Evolutionary conservation across 257 asterid species (phyloP), one percentile per base, ranked within the genome.

Genomic region (Jacaranda copaia): DNA sequence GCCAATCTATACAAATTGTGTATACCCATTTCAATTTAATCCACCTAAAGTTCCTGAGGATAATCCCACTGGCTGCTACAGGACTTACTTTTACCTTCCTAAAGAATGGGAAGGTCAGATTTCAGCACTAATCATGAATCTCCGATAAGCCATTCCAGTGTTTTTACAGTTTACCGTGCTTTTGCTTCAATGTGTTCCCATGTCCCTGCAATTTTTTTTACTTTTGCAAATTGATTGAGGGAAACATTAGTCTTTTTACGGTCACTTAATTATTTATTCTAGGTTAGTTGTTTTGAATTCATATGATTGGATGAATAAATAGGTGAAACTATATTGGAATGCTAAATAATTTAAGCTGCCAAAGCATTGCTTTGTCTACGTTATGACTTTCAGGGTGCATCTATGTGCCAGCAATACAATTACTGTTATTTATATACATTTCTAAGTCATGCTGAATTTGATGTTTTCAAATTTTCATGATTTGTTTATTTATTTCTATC

Each of bases 41-140:
- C 94, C 94, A 55, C 94, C 94, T 43, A 82, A 80, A 77, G 92
- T 89, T 77, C 90, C 94, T 8, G 92, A 87, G 36, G 88, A 84
- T 59, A 89, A 89, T 80, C 94, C 94, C 20, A 84, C 92, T 76
- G 94, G 94, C 76, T 86, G 91, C 85, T 89, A 89, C 85, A 83
- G 94, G 73, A 87, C 86, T 66, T 16, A 68, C 64, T 89, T 89
- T 79, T 35, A 59, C 73, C 83, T 89, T 76, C 92, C 94, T 10
- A 85, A 84, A 75, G 90, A 89, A 65, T 89, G 94, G 94, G 87
- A 84, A 82, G 92, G 94, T 89, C 61, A 39, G 85, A 71, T 70
- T 8, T 42, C 46, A 25, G 32, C 32, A 25, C 1, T 13, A 48
- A 52, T 18, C 64, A 36, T 60, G 57, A 18, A 38, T 63, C 52